Percentiles rank a stretch among this genome's conserved stretches.
These are phyloP conservation scores for Microsporum ferrugineum DNA, from an alignment of 2,329 filamentous ascomycete species.

Conservation along the genomic window DNA sequence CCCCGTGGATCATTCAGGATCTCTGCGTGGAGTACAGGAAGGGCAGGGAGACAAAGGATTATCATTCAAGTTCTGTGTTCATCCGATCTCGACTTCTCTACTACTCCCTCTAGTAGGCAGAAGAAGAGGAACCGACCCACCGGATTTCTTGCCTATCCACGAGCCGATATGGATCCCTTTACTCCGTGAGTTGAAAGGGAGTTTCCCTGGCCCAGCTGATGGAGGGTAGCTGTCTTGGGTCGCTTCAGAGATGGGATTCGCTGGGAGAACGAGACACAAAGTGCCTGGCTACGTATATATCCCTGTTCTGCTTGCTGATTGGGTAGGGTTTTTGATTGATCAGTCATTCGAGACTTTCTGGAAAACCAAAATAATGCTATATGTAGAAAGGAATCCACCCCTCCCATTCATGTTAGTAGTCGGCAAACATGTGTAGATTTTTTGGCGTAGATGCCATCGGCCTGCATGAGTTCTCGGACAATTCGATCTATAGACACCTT, in stretches of 20 bases:
- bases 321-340: constrained; percentile 10
- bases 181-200: neutral
- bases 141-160: neutral
- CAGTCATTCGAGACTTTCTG: constrained; percentile 16
- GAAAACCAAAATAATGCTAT: constrained; percentile 9
- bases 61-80: neutral
- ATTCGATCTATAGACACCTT: neutral
- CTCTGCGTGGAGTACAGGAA: neutral
- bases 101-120: neutral
- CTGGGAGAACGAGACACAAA: constrained; percentile 11
- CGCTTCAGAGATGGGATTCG: constrained; percentile 16
- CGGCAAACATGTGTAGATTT: neutral
- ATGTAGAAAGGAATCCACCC: neutral
- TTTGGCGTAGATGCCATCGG: neutral
- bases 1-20: neutral
- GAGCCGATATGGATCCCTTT: constrained; percentile 4
- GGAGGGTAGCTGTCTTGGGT: constrained; percentile 17
- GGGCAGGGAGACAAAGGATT: neutral
- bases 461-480: neutral
- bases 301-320: constrained; percentile 17
- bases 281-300: constrained; percentile 9
- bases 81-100: neutral
- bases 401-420: neutral
- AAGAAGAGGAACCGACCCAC: neutral
- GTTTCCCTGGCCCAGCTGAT: constrained; percentile 14